Percentiles rank a stretch among this genome's conserved stretches.
phyloP scores from a whole-genome alignment of 768 basidiomycete species.

The Porphyrellus cyaneotinctus region DNA sequence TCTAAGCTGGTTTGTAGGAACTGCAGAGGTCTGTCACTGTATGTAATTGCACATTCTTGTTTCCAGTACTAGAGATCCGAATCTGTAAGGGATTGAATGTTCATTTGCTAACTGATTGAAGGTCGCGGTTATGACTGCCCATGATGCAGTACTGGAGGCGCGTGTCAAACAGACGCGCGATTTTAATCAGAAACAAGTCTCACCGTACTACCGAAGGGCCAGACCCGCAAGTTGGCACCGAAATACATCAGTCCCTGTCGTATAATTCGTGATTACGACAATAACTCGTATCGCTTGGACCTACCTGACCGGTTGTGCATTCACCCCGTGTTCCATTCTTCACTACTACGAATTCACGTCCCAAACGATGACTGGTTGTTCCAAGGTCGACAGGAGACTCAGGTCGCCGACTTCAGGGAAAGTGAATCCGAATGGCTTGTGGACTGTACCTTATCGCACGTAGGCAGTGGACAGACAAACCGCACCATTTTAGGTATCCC shows the following conservation, averaged over 20 bases:
- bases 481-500: no score
- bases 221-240: fast-evolving
- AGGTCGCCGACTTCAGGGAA: not conserved
- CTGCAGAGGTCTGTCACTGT: not conserved
- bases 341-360: not conserved
- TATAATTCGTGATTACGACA: not conserved
- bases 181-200: no score
- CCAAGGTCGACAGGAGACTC: not conserved
- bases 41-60: no score
- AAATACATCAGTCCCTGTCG: not conserved
- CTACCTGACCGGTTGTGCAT: not conserved
- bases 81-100: no score
- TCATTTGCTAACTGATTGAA: no score
- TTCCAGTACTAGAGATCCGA: no score
- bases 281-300: not conserved
- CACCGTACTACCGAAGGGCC: not conserved
- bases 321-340: not conserved
- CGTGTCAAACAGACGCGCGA: no score
- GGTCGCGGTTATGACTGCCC: no score
- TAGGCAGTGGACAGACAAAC: not conserved
- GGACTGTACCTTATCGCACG: not conserved
- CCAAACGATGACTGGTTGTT: not conserved
- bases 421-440: not conserved
- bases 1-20: not conserved
- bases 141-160: no score